Evolutionary conservation across 1,284 basidiomycete species (phyloP), one percentile per base, ranked within the genome.

Genomic region (Bondarzewia mesenterica): DNA sequence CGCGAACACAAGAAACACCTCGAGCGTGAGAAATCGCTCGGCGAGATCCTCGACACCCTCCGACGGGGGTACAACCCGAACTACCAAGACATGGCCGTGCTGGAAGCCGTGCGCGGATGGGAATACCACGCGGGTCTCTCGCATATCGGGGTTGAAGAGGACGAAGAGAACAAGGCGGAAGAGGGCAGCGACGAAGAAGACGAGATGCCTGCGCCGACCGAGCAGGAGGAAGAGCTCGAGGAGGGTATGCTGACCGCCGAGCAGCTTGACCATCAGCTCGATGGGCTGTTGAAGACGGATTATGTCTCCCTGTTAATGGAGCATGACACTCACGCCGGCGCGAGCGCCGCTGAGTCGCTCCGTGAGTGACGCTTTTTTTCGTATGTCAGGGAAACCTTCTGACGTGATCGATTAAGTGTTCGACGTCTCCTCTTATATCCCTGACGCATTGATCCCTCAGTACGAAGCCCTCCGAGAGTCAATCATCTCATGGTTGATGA

Each of bases 31-130:
- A 76, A 80, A 52, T 75, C 80, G 22, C 77, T 99, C 2, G 85
- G 85, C n/a, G 78, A 83, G n/a, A 87, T 98, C 46, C 76, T 99
- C 14, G 78, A 85, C 50, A 75, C 85, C 32, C 77, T 99, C 3
- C 80, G 89, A 10, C 77, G 78, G 7, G 85, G 86, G 0, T 98
- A 97, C 71, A 99, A 99, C 66, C 95, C 95, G 20, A 99, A 99
- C 67, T 97, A 97, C 65, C 91, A 95, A 65, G 95, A 99, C 63
- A 98, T 99, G 95, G 94, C 92, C 7, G 95, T 98, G 50, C 82
- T 97, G 38, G 93, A 94, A 56, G 94, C 95, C 15, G 93, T 97
- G 6, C 84, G 93, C 41, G 93, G 93, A 10, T 98, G 91, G 82
- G 89, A 92, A 60, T 80, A 85, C 49, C 79, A 85, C n/a, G 80